Conservation (phyloP, 345 rosid genomes). For the Arabidopsis arenosa region DNA sequence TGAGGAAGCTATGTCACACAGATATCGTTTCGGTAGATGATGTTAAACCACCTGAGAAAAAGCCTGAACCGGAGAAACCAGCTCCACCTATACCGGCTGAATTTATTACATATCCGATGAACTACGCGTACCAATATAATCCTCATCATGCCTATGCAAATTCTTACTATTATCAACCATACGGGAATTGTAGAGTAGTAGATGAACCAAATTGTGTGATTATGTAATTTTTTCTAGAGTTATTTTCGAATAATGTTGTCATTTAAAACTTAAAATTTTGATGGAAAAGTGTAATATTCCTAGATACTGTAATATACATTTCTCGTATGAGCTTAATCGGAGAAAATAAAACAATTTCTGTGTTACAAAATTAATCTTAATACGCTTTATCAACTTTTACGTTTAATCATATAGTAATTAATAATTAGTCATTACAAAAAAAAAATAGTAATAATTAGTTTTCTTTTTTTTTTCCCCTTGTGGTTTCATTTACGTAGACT, state of each 20-base stretch:
- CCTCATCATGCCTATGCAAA: neutral
- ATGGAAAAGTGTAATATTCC: neutral
- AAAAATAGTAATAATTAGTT: neutral
- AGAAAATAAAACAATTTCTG: neutral
- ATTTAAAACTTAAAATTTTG: slow-evolving; percentile 16
- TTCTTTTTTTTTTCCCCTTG: neutral
- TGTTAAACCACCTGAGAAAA: slow-evolving; percentile 65
- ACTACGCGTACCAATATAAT: slow-evolving; percentile 18
- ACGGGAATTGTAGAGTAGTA: neutral
- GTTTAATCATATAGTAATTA: neutral
- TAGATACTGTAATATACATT: neutral
- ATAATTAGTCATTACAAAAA: too few relatives aligned
- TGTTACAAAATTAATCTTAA: neutral
- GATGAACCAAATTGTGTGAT: slow-evolving; percentile 38
- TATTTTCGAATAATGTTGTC: neutral
- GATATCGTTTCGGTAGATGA: slow-evolving; percentile 64
- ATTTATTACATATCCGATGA: neutral
- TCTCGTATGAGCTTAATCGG: neutral
- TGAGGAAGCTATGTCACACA: slow-evolving; percentile 58
- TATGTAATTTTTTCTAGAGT: slow-evolving; percentile 28
- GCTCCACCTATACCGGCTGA: neutral
- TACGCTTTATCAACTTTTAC: neutral
- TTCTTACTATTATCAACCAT: slow-evolving; percentile 23
- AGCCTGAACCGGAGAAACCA: slow-evolving; percentile 46
- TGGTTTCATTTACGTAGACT: neutral